A percentile compares a stretch with the other conserved stretches of the same genome.
Conservation (phyloP, 352 stramenopile species). For the Pythium guiyangense region DNA sequence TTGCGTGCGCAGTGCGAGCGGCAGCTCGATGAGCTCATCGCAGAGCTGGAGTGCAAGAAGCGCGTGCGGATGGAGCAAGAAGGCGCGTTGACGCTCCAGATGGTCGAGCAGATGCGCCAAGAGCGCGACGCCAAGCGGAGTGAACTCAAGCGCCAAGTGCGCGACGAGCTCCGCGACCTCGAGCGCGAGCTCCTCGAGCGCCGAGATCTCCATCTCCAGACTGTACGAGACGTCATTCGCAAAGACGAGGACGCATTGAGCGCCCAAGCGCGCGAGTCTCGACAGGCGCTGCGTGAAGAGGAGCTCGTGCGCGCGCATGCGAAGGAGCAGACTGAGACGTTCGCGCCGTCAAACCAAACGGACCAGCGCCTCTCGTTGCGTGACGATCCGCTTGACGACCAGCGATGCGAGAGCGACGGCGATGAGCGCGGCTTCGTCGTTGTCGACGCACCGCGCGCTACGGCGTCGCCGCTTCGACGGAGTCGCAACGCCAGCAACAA, state of each 20-base stretch:
- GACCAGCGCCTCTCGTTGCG: neutral
- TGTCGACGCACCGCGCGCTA: neutral
- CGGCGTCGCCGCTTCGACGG: slow-evolving; percentile 7
- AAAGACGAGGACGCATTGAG: slow-evolving; percentile 40
- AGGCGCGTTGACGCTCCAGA: slow-evolving; percentile 38
- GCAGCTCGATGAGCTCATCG: slow-evolving; percentile 55
- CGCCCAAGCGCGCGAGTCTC: slow-evolving; percentile 24
- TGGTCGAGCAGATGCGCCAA: slow-evolving; percentile 46
- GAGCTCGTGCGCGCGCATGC: slow-evolving; percentile 15
- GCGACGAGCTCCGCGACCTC: slow-evolving; percentile 44
- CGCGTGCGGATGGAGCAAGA: slow-evolving; percentile 57
- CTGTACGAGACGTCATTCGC: slow-evolving; percentile 30
- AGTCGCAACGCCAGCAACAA: slow-evolving; percentile 5
- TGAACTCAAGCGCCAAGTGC: slow-evolving; percentile 36
- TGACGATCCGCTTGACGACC: neutral
- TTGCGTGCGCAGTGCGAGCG: slow-evolving; percentile 57
- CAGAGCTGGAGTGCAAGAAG: slow-evolving; percentile 55
- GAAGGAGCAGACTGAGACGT: neutral
- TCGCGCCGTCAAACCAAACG: neutral
- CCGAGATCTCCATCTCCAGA: slow-evolving; percentile 39
- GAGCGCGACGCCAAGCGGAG: slow-evolving; percentile 44
- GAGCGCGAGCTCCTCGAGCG: slow-evolving; percentile 42
- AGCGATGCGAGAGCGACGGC: neutral
- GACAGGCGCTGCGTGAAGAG: slow-evolving; percentile 31
- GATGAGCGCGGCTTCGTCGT: neutral